These are phyloP conservation scores for Penicillium waksmanii DNA, from an alignment of 495 filamentous ascomycete genomes.

Conservation along the genomic window DNA sequence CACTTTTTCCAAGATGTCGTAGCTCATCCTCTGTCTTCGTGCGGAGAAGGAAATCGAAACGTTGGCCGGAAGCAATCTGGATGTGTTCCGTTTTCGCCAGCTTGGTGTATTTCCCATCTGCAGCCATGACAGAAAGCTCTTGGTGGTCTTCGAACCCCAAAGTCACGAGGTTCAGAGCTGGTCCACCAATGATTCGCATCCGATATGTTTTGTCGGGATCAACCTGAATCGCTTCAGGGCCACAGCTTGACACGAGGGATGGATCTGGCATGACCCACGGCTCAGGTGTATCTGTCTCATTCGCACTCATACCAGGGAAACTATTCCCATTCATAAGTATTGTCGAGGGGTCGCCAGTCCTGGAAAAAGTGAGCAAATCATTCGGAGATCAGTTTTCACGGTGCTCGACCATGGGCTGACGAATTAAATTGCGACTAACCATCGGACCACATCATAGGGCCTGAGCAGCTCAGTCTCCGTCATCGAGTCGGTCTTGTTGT, in stretches of 20 bases:
- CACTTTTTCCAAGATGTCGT: neutral
- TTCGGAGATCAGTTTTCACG: no score
- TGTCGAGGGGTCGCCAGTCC: no score
- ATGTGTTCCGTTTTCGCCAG: neutral
- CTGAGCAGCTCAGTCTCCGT: neutral
- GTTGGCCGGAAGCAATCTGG: conserved; percentile 8
- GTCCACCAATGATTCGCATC: neutral
- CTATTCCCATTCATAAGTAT: no score
- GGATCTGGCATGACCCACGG: neutral
- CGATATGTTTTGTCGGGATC: neutral
- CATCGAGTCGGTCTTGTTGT: neutral
- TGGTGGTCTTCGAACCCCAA: conserved; percentile 1
- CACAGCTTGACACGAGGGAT: neutral
- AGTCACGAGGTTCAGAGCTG: neutral
- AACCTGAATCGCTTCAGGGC: neutral
- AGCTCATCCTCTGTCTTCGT: neutral
- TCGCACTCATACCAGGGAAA: neutral
- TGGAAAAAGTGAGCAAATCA: no score
- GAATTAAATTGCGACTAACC: neutral
- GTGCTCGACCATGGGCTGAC: neutral
- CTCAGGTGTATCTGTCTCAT: neutral
- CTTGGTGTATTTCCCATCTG: neutral
- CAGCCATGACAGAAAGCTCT: neutral
- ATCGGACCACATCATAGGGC: neutral
- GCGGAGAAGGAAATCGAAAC: conserved; percentile 5